phyloP scores from a whole-genome alignment of 176 grass and related monocot genomes.

The Avena eriantha region DNA sequence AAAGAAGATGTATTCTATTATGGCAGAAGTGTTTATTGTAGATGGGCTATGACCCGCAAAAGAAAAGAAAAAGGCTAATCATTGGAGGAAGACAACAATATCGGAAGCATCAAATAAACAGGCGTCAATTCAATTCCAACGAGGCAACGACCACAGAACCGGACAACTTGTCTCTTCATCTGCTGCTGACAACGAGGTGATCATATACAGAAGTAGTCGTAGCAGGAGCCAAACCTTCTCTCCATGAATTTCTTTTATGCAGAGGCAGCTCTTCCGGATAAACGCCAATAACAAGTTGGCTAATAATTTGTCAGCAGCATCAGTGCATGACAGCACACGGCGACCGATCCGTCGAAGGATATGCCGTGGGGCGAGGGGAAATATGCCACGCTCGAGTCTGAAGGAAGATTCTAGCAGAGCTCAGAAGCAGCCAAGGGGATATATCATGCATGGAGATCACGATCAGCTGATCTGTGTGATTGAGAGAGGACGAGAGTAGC shows the following conservation, averaged over 20 bases:
- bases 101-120: background rate
- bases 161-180: background rate
- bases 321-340: background rate
- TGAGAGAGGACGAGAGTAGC: background rate
- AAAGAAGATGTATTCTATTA: too few species aligned
- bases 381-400: constrained; percentile 1
- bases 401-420: constrained; percentile 29
- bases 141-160: background rate
- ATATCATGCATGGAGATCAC: background rate
- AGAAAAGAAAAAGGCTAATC: too few species aligned
- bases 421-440: background rate
- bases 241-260: background rate
- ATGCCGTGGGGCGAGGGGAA: constrained; percentile 17
- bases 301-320: background rate
- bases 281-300: constrained; percentile 12
- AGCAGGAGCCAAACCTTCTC: background rate
- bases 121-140: background rate
- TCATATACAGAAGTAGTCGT: background rate
- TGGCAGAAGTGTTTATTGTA: too few species aligned
- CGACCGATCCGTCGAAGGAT: background rate
- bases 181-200: background rate
- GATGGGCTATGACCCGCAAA: too few species aligned
- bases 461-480: background rate
- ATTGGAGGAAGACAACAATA: too few species aligned
- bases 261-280: background rate